Conservation (phyloP, 257 asterid species). For the Nicotiana paniculata region DNA sequence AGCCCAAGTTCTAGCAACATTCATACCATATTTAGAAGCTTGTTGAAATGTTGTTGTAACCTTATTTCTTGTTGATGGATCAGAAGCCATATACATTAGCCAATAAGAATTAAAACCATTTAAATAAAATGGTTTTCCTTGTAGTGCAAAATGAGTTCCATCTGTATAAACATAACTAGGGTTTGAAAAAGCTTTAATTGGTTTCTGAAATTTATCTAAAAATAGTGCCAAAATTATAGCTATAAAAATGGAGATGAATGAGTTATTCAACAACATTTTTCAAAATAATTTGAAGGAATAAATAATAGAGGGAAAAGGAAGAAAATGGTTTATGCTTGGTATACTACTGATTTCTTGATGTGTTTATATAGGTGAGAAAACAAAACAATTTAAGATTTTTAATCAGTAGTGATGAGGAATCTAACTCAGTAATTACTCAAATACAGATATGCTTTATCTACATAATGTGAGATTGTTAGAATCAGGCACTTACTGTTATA, state of each 20-base stretch:
- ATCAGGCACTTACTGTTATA: background rate
- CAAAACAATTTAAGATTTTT: too few species aligned
- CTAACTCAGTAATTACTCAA: background rate
- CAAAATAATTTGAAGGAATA: background rate
- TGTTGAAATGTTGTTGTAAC: slow-evolving; percentile 16
- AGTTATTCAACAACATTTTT: background rate
- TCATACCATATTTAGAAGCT: slow-evolving; percentile 26
- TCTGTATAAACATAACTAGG: slow-evolving; percentile 7
- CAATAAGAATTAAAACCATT: slow-evolving; percentile 34
- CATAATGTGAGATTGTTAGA: background rate
- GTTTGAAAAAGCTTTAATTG: background rate
- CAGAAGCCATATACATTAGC: slow-evolving; percentile 29
- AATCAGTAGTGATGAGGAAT: too few species aligned
- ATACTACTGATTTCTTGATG: background rate
- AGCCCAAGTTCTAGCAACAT: slow-evolving; percentile 27
- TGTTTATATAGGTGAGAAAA: background rate
- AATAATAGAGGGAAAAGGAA: background rate
- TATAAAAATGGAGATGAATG: background rate
- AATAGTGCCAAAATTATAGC: background rate
- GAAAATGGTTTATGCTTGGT: background rate
- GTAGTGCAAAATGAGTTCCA: slow-evolving; percentile 16
- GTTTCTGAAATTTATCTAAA: background rate
- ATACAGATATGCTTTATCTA: background rate
- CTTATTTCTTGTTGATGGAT: slow-evolving; percentile 16
- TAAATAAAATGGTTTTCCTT: slow-evolving; percentile 15